Evolutionary conservation across 2,329 filamentous ascomycete species (phyloP).

Genomic region (Xylaria sp.): DNA sequence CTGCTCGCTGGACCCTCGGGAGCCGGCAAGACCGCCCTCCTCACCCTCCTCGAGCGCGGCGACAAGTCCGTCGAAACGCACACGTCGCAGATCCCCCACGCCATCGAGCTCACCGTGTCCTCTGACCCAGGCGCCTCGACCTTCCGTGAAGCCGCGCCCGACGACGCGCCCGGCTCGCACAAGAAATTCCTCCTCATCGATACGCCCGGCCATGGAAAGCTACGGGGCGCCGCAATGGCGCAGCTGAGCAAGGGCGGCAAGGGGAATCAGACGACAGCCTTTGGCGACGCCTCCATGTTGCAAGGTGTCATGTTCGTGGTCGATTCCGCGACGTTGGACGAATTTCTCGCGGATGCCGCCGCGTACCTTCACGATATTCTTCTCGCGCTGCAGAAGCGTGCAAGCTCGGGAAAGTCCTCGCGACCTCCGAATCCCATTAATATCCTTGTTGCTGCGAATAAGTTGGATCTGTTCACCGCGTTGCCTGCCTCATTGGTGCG

Average conservation of each 20-base stretch:
- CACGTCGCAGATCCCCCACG: constrained; percentile 47
- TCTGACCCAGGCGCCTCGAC: constrained; percentile 40
- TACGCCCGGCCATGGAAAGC: constrained; percentile 92
- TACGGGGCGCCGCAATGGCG: constrained; percentile 64
- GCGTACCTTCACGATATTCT: constrained; percentile 85
- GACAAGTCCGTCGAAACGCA: constrained; percentile 43
- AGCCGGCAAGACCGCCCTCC: constrained; percentile 80
- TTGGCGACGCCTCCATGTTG: constrained; percentile 17
- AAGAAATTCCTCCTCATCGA: constrained; percentile 74
- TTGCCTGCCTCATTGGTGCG: constrained; percentile 73
- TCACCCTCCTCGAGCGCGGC: constrained; percentile 66
- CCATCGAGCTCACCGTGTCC: constrained; percentile 52
- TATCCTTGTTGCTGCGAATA: constrained; percentile 86
- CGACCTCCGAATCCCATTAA: constrained; percentile 59
- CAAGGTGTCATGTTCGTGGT: constrained; percentile 76
- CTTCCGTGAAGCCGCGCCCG: constrained; percentile 49
- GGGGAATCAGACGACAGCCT: constrained; percentile 1
- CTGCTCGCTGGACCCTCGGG: constrained; percentile 76
- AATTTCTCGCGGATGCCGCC: constrained; percentile 65
- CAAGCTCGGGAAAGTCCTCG: constrained; percentile 49
- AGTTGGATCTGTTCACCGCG: constrained; percentile 91
- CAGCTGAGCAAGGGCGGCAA: constrained; percentile 34
- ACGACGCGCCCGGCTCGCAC: constrained; percentile 50
- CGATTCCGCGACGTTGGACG: constrained; percentile 68
- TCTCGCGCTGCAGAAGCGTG: constrained; percentile 72